A percentile compares a stretch with the other conserved stretches of the same genome.
phyloP scores from a whole-genome alignment of 495 filamentous ascomycete genomes.

The Pyronema domesticum region DNA sequence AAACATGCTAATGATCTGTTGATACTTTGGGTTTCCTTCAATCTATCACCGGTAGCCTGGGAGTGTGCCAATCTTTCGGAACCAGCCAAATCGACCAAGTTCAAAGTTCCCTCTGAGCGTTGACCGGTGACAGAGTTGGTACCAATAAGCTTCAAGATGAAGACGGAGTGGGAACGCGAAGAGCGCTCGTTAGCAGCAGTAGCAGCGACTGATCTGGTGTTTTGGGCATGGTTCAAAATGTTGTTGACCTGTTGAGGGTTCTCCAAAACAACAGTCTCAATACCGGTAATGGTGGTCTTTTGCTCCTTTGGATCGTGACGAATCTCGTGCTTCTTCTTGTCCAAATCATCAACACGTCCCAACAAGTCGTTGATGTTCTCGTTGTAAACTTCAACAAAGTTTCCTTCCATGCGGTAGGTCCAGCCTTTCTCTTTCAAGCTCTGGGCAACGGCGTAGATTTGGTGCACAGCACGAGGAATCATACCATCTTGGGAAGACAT shows the following conservation, averaged over 20 bases:
- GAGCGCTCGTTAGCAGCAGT: slow-evolving; percentile 93
- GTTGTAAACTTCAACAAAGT: slow-evolving; percentile 98
- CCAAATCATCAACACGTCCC: slow-evolving; percentile 52
- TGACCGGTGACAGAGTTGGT: slow-evolving; percentile 65
- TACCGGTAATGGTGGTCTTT: slow-evolving; percentile 70
- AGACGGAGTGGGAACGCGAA: slow-evolving; percentile 86
- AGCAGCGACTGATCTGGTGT: slow-evolving; percentile 78
- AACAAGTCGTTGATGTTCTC: slow-evolving; percentile 90
- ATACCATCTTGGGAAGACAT: slow-evolving; percentile 91
- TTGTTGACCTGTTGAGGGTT: slow-evolving; percentile 56
- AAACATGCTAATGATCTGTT: slow-evolving; percentile 83
- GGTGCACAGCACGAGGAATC: slow-evolving; percentile 81
- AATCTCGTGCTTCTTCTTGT: slow-evolving; percentile 83
- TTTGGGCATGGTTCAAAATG: slow-evolving; percentile 59
- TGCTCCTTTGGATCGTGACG: slow-evolving; percentile 64
- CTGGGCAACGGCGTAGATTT: slow-evolving; percentile 78
- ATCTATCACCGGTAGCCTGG: slow-evolving; percentile 61
- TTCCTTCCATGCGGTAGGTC: slow-evolving; percentile 84
- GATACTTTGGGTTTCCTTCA: slow-evolving; percentile 93
- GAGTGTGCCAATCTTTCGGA: slow-evolving; percentile 80
- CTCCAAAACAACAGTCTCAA: slow-evolving; percentile 62
- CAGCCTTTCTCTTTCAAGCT: slow-evolving; percentile 77
- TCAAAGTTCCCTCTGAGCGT: slow-evolving; percentile 79
- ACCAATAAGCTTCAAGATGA: slow-evolving; percentile 79
- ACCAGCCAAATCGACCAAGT: slow-evolving; percentile 88